Evolutionary conservation across 2,329 filamentous ascomycete species (phyloP), one percentile per base, ranked within the genome.

Genomic region (Colletotrichum incanum): DNA sequence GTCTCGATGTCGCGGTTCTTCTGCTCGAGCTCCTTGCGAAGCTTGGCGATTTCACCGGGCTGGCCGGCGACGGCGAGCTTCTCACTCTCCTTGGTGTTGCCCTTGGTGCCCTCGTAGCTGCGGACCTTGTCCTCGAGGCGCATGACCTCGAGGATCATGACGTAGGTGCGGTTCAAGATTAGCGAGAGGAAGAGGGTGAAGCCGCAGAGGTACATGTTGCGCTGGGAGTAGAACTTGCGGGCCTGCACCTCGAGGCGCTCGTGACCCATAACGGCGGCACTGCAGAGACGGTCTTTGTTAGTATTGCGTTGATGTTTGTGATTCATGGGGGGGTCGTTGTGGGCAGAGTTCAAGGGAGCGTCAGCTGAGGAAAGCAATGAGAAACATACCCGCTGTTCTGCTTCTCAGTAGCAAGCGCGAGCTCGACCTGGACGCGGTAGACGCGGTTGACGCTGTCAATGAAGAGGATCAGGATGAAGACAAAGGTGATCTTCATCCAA

Each of bases 141-240:
- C 80, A 98, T 93, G 63, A 93, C 91, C 78, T 98, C 95, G 76
- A 98, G 90, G 80, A 98, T 98, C 94, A 98, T 96, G 80, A 93
- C 93, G 87, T 98, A 99, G 80, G 96, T 99, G 81, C 96, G 96
- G 92, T 99, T 98, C 82, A 97, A 94, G 84, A 99, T 99, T 75
- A 99, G 89, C 65, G 96, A 98, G 74, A 99, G 93, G 91, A 99
- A 98, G 75, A 99, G 93, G 6, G 96, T 99, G 89, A 99, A 99
- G 78, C 96, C 96, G 84, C 96, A 98, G 74, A 99, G 95, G 87
- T 99, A 99, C 96, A 99, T 99, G 91, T 99, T 99, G 84, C 96
- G 95, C 88, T 99, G 96, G 74, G 95, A 98, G 90, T 99, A 99
- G 89, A 99, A 99, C 86, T 99, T 99, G 89, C 96, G 95, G 76